These are phyloP conservation scores for Biscogniauxia marginata DNA, from an alignment of 2,329 filamentous ascomycete species.

Conservation along the genomic window DNA sequence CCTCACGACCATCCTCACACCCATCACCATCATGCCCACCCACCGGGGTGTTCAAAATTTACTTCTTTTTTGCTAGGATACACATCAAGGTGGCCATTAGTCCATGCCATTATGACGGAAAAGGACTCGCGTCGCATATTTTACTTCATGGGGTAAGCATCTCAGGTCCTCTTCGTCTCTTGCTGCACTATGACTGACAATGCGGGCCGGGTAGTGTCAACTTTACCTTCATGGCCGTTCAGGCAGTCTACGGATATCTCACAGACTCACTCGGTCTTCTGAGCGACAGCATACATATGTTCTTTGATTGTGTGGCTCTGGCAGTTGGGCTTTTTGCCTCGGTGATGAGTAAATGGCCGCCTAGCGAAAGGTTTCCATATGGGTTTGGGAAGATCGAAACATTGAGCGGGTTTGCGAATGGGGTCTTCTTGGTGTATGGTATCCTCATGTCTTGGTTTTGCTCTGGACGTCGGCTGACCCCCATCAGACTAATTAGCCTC, in stretches of 20 bases:
- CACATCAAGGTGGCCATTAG: slow-evolving; percentile 69
- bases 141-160: slow-evolving; percentile 84
- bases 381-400: slow-evolving; percentile 97
- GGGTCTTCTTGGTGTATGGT: slow-evolving; percentile 82
- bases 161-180: slow-evolving; percentile 6
- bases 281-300: slow-evolving; percentile 98
- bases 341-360: slow-evolving; percentile 95
- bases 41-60: slow-evolving; percentile 59
- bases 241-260: slow-evolving; percentile 89
- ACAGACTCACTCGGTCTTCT: slow-evolving; percentile 94
- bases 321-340: slow-evolving; percentile 87
- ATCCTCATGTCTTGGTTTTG: background rate
- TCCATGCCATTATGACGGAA: slow-evolving; percentile 84
- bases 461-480: slow-evolving; percentile 1
- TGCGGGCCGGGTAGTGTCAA: slow-evolving; percentile 64
- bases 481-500: slow-evolving; percentile 77
- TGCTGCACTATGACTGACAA: slow-evolving; percentile 11
- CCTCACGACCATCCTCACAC: slow-evolving; percentile 21
- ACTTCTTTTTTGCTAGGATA: slow-evolving; percentile 71
- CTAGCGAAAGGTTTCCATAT: slow-evolving; percentile 85
- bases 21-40: slow-evolving; percentile 11
- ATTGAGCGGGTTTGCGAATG: slow-evolving; percentile 92
- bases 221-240: slow-evolving; percentile 90
- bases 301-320: slow-evolving; percentile 94
- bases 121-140: slow-evolving; percentile 94